Base-by-base conservation (phyloP, 164 flowering plant genomes). In the Chloranthus sessilifolius region DNA sequence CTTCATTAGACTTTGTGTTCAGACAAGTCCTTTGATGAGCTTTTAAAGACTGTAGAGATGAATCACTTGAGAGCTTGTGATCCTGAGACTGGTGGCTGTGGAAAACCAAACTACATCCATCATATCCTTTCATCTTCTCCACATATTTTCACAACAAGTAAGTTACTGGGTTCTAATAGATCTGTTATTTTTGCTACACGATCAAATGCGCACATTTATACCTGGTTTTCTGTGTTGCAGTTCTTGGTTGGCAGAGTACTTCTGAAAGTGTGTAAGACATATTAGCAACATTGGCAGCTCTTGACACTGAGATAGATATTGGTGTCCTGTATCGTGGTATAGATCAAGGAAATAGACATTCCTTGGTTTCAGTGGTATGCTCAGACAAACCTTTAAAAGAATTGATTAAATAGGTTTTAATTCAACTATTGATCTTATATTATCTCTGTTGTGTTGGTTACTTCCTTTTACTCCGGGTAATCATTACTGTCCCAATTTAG, bases 171-270 rank as follows among this genome's bases (percentile, higher is more conserved):
- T 56, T 35, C n/a, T 15, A 14, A 23, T 14, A 17, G 31, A 43
- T 39, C 4, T 55, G 15, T 20, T 9, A 31, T 34, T 29, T 40
- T 28, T 50, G 22, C 15, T 42, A 17, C 39, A 38, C 14, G 44
- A 8, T 25, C 5, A 39, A 50, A 25, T 20, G 15, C 21, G 16
- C 3, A 14, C 12, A 24, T 39, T 7, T 30, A 17, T 33, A 2
- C n/a, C 33, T 23, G 22, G 53, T 51, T 1, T 29, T 6, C 23
- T 14, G 29, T 56, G 7, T 69, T 79, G 72, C 80, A 94, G 99
- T 94, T 70, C 60, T 94, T 40, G 99, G 99, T 40, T 94, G 97
- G 99, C 99, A 94, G 67, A 82, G 81, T 54, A 89, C 95, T 21
- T 68, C 81, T 57, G 99, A 94, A 66, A 76, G 67, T 63, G 73